Conservation (phyloP, 805 yeast genomes). For the Wickerhamiella slavikovae region DNA sequence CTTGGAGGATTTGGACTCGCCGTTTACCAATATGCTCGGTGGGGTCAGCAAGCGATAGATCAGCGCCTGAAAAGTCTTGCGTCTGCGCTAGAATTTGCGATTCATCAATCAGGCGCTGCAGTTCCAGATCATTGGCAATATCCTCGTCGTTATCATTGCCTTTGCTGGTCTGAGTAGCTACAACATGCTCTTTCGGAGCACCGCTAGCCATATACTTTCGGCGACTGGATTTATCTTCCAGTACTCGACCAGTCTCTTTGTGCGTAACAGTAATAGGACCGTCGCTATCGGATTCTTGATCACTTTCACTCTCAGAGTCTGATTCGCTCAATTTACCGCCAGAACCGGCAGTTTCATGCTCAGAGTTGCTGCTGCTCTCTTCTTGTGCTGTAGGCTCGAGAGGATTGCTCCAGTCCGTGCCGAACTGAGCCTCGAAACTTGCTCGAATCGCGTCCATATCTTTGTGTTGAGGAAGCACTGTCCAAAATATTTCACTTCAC, state of each 20-base stretch:
- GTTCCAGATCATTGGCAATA: slow-evolving; percentile 42
- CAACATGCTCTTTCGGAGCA: slow-evolving; percentile 14
- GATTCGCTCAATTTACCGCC: background rate
- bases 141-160: slow-evolving; percentile 24
- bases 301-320: background rate
- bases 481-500: too few species aligned
- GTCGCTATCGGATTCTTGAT: slow-evolving; percentile 2
- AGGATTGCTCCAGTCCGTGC: slow-evolving; percentile 14
- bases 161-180: slow-evolving; percentile 4
- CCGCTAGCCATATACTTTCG: slow-evolving; percentile 11
- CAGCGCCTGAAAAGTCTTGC: slow-evolving; percentile 16
- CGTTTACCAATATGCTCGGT: slow-evolving; percentile 20
- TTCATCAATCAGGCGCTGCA: slow-evolving; percentile 45
- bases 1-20: slow-evolving; percentile 19
- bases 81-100: slow-evolving; percentile 32
- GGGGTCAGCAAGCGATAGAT: slow-evolving; percentile 15
- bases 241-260: slow-evolving; percentile 13
- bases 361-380: background rate
- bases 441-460: slow-evolving; percentile 1
- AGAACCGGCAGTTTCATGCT: background rate
- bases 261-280: slow-evolving; percentile 18
- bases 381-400: slow-evolving; percentile 1
- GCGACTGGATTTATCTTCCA: slow-evolving; percentile 10
- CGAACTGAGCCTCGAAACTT: slow-evolving; percentile 19
- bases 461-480: too few species aligned